Base-by-base conservation (phyloP, 345 rosid genomes). In the Salix brachista region DNA sequence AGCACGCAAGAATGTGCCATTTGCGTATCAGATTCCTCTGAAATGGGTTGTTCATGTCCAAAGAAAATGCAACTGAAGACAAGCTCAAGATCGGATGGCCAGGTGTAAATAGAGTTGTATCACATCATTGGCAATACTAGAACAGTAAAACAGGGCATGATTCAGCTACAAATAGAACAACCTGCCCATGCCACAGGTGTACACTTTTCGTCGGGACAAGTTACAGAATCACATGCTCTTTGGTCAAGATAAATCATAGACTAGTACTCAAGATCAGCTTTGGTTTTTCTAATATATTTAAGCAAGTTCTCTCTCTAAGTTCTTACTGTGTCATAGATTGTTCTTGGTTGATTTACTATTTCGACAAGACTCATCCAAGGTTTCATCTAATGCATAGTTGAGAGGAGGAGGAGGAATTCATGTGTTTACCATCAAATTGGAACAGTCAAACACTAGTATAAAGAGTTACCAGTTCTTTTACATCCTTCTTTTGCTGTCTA, bases 401-500 rank as follows among this genome's bases (percentile, higher is more conserved):
- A 50, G 34, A 17, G 10, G 12, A 41, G 13, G 12, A 41, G 14
- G 42, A 39, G 44, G 12, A 46, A 50, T 5, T 50, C 56, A 17
- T 50, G n/a, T 50, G 66, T n/a, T 36, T 18, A 34, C 50, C 50
- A 11, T 32, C 14, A 34, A 56, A 34, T 65, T 11, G 23, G 41
- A 30, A 42, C 1, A 65, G 0, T 16, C 37, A 34, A 34, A 5
- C 37, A 34, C 13, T 10, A 41, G 44, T 41, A 41, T 41, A 41
- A 41, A 72, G 67, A 78, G 58, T 72, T 90, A 96, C 97, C 96
- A 92, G 85, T 78, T 96, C 96, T 80, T 90, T 96, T 42, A 92
- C 92, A 79, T 93, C 98, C 78, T 85, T 92, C 90, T 90, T 96
- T 42, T 96, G 98, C 81, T 90, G 97, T 77, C 98, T 89, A n/a